Percentiles rank a stretch among this genome's conserved stretches.
These are phyloP conservation scores for Clonostachys rhizophaga DNA, from an alignment of 2,329 filamentous ascomycete genomes.

Conservation along the genomic window DNA sequence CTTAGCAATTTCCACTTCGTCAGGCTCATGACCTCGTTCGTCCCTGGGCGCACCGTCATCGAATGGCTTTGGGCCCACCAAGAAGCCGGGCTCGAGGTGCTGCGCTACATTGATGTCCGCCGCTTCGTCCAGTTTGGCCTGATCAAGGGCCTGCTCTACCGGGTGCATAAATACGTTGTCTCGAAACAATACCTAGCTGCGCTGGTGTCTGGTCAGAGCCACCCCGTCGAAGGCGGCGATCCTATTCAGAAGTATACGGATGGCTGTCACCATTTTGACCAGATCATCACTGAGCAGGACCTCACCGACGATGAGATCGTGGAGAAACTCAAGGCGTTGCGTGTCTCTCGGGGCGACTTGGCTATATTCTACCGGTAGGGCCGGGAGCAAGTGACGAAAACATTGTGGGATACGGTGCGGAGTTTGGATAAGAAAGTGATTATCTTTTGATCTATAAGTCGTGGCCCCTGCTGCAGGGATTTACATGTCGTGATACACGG, in stretches of 20 bases:
- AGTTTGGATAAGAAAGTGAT: neutral
- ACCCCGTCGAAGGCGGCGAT: constrained; percentile 32
- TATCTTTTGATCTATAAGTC: too few species aligned
- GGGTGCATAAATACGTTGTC: constrained; percentile 87
- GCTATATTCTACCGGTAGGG: constrained; percentile 47
- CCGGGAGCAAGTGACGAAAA: neutral
- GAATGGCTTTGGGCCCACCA: constrained; percentile 81
- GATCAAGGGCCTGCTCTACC: constrained; percentile 91
- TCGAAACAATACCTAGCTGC: constrained; percentile 56
- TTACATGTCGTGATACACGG: constrained; percentile 12
- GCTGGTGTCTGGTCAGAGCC: constrained; percentile 48
- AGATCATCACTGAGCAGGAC: constrained; percentile 75
- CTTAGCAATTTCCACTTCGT: constrained; percentile 64
- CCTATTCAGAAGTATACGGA: constrained; percentile 66
- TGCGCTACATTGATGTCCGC: constrained; percentile 78
- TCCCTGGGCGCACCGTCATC: constrained; percentile 76
- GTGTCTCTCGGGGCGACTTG: constrained; percentile 45
- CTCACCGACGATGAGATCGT: constrained; percentile 67
- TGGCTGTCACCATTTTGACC: constrained; percentile 73
- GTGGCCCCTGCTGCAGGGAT: neutral
- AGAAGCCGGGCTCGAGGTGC: constrained; percentile 56
- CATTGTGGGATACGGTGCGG: constrained; percentile 1
- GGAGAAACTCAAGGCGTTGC: constrained; percentile 58
- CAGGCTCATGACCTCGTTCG: constrained; percentile 80
- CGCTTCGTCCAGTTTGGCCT: constrained; percentile 93